Evolutionary conservation across 495 filamentous ascomycete species (phyloP).

Genomic region (Xylaria grammica): DNA sequence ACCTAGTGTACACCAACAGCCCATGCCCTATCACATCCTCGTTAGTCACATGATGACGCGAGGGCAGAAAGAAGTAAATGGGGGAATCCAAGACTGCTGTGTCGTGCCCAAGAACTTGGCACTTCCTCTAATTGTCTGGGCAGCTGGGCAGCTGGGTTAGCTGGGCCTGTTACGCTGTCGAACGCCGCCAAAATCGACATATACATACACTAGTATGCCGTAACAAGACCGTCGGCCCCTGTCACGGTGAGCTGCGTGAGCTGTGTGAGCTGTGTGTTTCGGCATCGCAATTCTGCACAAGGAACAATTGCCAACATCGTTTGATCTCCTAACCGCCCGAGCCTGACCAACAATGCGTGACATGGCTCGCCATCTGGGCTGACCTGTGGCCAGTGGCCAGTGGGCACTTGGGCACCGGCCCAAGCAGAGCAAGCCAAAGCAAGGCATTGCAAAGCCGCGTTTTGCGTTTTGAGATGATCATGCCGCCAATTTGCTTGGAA

Average conservation of each 20-base stretch:
- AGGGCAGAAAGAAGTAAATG: neutral
- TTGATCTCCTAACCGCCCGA: slow-evolving; percentile 12
- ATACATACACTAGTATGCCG: too few species aligned
- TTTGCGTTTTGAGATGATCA: slow-evolving; percentile 1
- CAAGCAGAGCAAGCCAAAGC: too few species aligned
- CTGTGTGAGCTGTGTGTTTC: neutral
- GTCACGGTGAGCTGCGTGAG: too few species aligned
- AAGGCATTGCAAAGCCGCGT: neutral
- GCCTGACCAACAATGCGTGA: neutral
- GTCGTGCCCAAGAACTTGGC: slow-evolving; percentile 9
- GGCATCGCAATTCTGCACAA: neutral
- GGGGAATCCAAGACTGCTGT: neutral
- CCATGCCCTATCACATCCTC: too few species aligned
- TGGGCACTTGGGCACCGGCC: too few species aligned
- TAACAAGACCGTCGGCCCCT: too few species aligned
- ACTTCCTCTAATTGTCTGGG: slow-evolving; percentile 8
- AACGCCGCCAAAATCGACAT: neutral
- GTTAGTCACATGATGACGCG: neutral
- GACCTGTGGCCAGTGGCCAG: too few species aligned
- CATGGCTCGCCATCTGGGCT: neutral
- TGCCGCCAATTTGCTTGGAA: slow-evolving; percentile 11
- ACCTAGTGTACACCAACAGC: too few species aligned
- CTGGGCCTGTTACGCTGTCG: too few species aligned
- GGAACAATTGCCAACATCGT: neutral
- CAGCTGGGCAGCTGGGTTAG: too few species aligned